A percentile compares a stretch with the other conserved stretches of the same genome.
Evolutionary conservation across 768 basidiomycete species (phyloP).

Genomic region (Lentinula aciculospora): DNA sequence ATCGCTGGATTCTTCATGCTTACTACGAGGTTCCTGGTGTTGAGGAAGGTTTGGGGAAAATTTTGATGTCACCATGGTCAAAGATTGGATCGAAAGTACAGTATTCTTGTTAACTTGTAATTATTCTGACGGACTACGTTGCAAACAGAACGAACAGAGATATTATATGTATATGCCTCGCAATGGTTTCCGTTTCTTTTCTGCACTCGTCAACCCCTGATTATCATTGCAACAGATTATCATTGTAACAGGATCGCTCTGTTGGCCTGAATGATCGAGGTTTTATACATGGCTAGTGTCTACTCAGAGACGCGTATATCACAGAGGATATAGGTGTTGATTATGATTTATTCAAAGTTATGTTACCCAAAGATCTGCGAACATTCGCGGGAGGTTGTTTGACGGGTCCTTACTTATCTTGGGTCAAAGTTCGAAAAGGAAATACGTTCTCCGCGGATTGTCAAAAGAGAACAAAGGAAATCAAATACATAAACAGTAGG

Average conservation of each 20-base stretch:
- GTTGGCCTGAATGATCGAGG: background rate
- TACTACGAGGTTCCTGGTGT: constrained; percentile 22
- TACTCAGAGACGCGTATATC: background rate
- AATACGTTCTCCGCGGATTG: background rate
- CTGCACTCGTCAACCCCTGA: no score
- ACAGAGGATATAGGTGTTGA: background rate
- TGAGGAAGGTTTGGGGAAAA: constrained; percentile 16
- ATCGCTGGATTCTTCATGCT: constrained; percentile 23
- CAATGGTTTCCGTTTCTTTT: no score
- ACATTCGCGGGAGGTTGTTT: background rate
- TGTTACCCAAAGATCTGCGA: background rate
- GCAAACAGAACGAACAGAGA: no score
- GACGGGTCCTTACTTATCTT: background rate
- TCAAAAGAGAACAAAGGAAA: background rate
- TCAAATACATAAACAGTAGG: background rate
- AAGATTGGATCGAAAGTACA: background rate
- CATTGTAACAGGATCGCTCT: no score
- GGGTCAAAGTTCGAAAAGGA: background rate
- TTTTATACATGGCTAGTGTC: no score
- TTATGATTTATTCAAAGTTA: background rate
- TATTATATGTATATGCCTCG: no score
- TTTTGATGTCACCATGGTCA: background rate
- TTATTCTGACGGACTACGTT: background rate
- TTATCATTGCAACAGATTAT: no score
- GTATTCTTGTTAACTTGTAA: background rate